Base-by-base conservation (phyloP, 495 filamentous ascomycete species). In the Xylaria intraflava region DNA sequence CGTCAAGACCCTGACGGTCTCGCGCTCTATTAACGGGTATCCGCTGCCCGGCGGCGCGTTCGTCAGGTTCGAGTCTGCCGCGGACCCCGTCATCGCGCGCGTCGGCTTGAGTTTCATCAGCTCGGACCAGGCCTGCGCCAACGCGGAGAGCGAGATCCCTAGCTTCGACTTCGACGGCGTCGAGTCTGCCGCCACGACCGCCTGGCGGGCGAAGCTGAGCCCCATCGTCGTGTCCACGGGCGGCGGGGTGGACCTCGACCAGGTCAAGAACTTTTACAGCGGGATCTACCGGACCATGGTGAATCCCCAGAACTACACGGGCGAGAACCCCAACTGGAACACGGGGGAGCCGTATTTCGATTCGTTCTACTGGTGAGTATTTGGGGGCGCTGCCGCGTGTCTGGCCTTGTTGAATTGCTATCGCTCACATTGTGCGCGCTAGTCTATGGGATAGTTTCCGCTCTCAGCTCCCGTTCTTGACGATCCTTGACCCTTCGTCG, bases 271-370 rank as follows among this genome's bases (percentile, higher is more conserved):
- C 45, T 88, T 89, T 64, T 88, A 83, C 74, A 85, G 80, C 47
- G 86, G 83, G 1, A 74, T 83, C 7, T 90, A 90, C 60, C 72
- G 86, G 19, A 79, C 84, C 6, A 79, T 87, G 78, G 77, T 88
- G 30, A 85, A 81, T 39, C 86, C 86, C 3, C 86, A 90, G 60
- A 85, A 89, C 51, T 88, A 88, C 59, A 89, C 87, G 0, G 85
- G 86, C 0, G 87, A 91, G 61, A 91, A 90, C 51, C 87, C 86
- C 7, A 60, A 84, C 0, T 91, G 86, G 83, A 52, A 79, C 8
- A 86, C 80, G 30, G 72, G 70, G 23, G 87, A 89, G 68, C 87
- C 87, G 11, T 89, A 90, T 57, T 91, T 83, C 59, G 87, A 90
- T 64, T 86, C 82, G n/a, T 89, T 82, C 53, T 90, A 89, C 61